phyloP scores from a whole-genome alignment of 805 yeast species.

The Yarrowia sp. region DNA sequence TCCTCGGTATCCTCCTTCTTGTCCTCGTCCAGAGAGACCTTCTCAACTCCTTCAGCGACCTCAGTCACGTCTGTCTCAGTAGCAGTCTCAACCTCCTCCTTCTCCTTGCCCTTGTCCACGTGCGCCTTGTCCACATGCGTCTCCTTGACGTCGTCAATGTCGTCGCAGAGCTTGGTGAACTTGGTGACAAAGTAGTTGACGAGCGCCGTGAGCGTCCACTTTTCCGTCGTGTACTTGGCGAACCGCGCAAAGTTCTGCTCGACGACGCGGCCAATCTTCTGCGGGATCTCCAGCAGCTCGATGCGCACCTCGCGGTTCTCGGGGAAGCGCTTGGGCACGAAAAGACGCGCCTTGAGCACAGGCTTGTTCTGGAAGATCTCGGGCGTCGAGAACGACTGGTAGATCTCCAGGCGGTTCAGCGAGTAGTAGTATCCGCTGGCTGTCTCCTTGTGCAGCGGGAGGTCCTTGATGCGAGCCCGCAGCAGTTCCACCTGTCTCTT shows the following conservation, averaged over 20 bases:
- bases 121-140: background rate
- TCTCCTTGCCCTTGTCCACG: conserved; percentile 15
- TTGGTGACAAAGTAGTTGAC: conserved; percentile 17
- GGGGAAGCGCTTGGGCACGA: conserved; percentile 16
- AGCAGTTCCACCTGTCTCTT: conserved; percentile 29
- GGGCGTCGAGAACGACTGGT: conserved; percentile 21
- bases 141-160: conserved; percentile 11
- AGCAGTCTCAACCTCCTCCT: background rate
- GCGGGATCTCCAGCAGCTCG: conserved; percentile 1
- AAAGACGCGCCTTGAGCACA: conserved; percentile 4
- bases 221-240: conserved; percentile 1
- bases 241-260: conserved; percentile 22
- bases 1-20: background rate
- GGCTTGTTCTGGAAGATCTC: conserved; percentile 20
- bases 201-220: conserved; percentile 14
- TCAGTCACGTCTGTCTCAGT: background rate
- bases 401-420: background rate
- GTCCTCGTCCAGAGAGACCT: background rate
- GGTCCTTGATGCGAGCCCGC: background rate
- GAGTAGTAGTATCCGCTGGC: background rate
- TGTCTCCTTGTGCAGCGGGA: background rate
- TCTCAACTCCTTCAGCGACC: background rate
- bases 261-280: conserved; percentile 2
- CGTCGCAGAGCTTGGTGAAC: conserved; percentile 19
- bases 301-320: conserved; percentile 5